A percentile compares a stretch with the other conserved stretches of the same genome.
Evolutionary conservation across 2,329 filamentous ascomycete genomes (phyloP).

Genomic region (Camillea tinctor): DNA sequence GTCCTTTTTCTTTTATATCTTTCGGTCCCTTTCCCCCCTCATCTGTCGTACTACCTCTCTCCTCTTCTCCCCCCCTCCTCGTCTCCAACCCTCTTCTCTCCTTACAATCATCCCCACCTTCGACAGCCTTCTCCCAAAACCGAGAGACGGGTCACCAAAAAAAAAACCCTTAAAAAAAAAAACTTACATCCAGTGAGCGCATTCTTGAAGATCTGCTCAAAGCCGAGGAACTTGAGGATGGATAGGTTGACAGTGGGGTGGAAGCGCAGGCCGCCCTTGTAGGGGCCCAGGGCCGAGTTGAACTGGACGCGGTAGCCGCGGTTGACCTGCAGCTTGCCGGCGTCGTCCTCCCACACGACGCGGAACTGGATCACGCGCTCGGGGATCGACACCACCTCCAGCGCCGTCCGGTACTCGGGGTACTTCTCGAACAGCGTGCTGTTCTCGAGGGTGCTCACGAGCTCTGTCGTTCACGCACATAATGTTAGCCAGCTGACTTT

Average conservation of each 20-base stretch:
- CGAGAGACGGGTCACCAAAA: background rate
- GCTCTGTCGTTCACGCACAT: too few relatives aligned
- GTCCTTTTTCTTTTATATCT: background rate
- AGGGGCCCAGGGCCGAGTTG: conserved; percentile 95
- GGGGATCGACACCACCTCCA: conserved; percentile 83
- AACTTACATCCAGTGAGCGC: conserved; percentile 88
- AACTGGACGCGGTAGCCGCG: conserved; percentile 95
- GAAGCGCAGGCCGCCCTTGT: conserved; percentile 96
- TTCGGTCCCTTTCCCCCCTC: background rate
- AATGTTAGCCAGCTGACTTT: too few relatives aligned
- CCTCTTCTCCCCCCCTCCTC: background rate
- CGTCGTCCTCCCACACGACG: conserved; percentile 95
- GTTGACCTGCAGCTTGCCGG: conserved; percentile 86
- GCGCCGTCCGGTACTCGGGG: conserved; percentile 90
- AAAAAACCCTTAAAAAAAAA: background rate
- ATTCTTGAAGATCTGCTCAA: conserved; percentile 99
- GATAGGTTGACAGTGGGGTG: conserved; percentile 83
- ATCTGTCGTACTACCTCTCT: background rate
- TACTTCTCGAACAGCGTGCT: conserved; percentile 90
- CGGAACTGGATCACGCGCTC: conserved; percentile 98
- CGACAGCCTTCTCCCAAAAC: too few relatives aligned
- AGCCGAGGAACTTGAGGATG: conserved; percentile 94
- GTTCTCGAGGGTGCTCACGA: conserved; percentile 90
- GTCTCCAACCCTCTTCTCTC: too few relatives aligned
- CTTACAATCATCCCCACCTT: too few relatives aligned